Base-by-base conservation (phyloP, 495 filamentous ascomycete genomes). In the Cetradonia linearis region DNA sequence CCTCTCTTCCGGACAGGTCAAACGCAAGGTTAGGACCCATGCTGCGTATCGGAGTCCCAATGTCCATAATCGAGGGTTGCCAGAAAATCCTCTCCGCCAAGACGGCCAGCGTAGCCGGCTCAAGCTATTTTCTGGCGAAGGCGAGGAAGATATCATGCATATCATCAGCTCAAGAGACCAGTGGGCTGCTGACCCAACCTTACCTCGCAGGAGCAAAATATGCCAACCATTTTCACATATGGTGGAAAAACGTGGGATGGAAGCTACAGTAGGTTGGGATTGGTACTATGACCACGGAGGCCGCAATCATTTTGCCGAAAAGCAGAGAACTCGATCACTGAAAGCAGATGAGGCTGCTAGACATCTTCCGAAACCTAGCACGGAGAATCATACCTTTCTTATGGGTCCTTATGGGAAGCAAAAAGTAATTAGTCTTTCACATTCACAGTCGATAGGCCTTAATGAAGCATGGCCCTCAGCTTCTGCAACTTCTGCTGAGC, bases 221-320 rank as follows among this genome's bases (percentile, higher is more conserved):
- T 68, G 71, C 42, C 70, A 76, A 52, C 68, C 67, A n/a, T 78
- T 76, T 56, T 80, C 75, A 13, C 64, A 69, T 58, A 70, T 71
- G 7, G 72, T 74, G 28, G 76, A 74, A 46, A 72, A 73, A 48
- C 33, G 73, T 37, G 60, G 72, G 40, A 68, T 57, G 49, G 80
- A 83, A 68, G 71, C 71, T 50, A 75, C 72, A 0, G 61, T 63
- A 16, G 75, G 73, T n/a, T 82, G 79, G 78, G 70, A 76, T 58
- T 85, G 81, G 83, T 86, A 81, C 60, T 72, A 77, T 57, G 66
- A 71, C 16, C 56, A 71, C 28, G 70, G 71, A 25, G 69, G 71
- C 23, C 70, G 72, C 40, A 64, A 66, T 16, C 54, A 28, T 10
- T 79, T 82, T 38, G 69, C 65, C 7, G 64, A 70, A 38, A 69